Conservation (phyloP, 805 yeast species). For the Candida argentea region DNA sequence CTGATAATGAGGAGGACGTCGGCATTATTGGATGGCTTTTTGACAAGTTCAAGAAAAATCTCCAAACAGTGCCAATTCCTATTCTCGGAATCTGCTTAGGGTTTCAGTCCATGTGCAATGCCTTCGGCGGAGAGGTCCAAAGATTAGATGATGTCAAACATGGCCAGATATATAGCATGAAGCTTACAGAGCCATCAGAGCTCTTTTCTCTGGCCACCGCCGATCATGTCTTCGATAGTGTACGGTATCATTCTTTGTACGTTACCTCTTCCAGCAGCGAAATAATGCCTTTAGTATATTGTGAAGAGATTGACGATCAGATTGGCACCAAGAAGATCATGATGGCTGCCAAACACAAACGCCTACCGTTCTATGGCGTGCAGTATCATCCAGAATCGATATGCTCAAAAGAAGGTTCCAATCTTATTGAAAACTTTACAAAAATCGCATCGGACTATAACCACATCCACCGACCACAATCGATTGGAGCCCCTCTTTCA, state of each 20-base stretch:
- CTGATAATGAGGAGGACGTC: slow-evolving; percentile 48
- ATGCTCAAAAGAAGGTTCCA: slow-evolving; percentile 61
- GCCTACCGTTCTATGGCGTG: slow-evolving; percentile 76
- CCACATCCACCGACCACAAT: slow-evolving; percentile 8
- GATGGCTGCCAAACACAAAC: slow-evolving; percentile 69
- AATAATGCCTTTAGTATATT: slow-evolving; percentile 52
- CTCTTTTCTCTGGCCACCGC: slow-evolving; percentile 8
- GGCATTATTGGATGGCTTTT: slow-evolving; percentile 64
- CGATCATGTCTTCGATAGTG: slow-evolving; percentile 47
- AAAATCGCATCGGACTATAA: slow-evolving; percentile 30
- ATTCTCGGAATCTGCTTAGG: slow-evolving; percentile 91
- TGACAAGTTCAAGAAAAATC: slow-evolving; percentile 10
- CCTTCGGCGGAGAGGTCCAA: slow-evolving; percentile 46
- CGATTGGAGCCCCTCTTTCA: not conserved
- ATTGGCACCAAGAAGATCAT: slow-evolving; percentile 28
- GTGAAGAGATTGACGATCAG: slow-evolving; percentile 28
- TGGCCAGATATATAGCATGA: slow-evolving; percentile 67
- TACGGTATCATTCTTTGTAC: slow-evolving; percentile 82
- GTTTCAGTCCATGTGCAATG: slow-evolving; percentile 68
- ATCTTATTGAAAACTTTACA: slow-evolving; percentile 57
- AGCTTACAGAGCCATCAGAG: slow-evolving; percentile 27
- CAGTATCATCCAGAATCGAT: slow-evolving; percentile 97
- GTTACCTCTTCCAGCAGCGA: slow-evolving; percentile 26
- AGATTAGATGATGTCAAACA: slow-evolving; percentile 58
- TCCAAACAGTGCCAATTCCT: slow-evolving; percentile 30